phyloP scores from a whole-genome alignment of 1,284 basidiomycete species.

The Acaromyces ingoldii region DNA sequence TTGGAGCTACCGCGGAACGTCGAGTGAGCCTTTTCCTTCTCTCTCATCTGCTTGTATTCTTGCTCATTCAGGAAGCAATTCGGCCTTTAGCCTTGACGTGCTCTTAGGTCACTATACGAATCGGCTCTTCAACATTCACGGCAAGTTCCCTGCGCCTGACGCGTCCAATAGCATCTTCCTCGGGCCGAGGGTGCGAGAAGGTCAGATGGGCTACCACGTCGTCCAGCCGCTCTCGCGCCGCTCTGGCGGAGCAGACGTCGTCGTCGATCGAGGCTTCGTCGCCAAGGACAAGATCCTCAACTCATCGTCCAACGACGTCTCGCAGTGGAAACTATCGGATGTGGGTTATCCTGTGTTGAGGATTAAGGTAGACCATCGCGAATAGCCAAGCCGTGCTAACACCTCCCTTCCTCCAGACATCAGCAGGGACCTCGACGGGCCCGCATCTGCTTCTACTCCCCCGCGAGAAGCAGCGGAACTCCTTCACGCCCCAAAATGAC shows the following conservation, averaged over 20 bases:
- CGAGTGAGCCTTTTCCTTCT: slow-evolving; percentile 63
- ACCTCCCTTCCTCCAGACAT: slow-evolving; percentile 18
- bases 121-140: slow-evolving; percentile 26
- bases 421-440: slow-evolving; percentile 60
- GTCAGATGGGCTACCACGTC: slow-evolving; percentile 78
- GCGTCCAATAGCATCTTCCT: slow-evolving; percentile 65
- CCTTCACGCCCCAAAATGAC: slow-evolving; percentile 82
- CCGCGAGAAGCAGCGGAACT: slow-evolving; percentile 55
- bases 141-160: slow-evolving; percentile 16
- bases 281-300: slow-evolving; percentile 55
- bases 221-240: slow-evolving; percentile 75
- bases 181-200: slow-evolving; percentile 79
- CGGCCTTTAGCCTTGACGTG: slow-evolving; percentile 13
- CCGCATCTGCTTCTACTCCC: slow-evolving; percentile 52
- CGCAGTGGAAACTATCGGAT: too few species aligned
- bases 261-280: slow-evolving; percentile 76
- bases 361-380: slow-evolving; percentile 4
- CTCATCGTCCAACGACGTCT: too few species aligned
- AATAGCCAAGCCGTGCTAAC: slow-evolving; percentile 10
- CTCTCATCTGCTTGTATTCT: slow-evolving; percentile 21
- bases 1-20: slow-evolving; percentile 74
- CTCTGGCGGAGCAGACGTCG: slow-evolving; percentile 61
- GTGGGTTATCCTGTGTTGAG: too few species aligned
- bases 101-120: slow-evolving; percentile 3
- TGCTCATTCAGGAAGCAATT: background rate